Conservation (phyloP, 2,329 filamentous ascomycete genomes). For the Cercospora sp. region DNA sequence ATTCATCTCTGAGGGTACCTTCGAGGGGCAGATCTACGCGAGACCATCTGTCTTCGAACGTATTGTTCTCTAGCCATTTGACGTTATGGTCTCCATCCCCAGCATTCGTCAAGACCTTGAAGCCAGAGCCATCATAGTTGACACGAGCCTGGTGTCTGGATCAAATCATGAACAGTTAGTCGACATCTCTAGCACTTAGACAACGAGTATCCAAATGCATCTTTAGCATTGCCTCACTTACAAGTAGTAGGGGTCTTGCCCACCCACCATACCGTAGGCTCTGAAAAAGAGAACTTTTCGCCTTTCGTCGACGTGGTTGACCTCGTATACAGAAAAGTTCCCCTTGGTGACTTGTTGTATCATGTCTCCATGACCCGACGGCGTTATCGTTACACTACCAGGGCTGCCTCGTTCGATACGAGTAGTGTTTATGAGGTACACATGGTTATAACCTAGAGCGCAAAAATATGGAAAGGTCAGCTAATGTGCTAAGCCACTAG, state of each 20-base stretch:
- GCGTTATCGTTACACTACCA: not conserved
- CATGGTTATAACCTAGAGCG: not conserved
- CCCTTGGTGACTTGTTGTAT: conserved; percentile 13
- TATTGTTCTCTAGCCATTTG: not conserved
- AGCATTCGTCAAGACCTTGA: conserved; percentile 8
- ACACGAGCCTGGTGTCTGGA: not conserved
- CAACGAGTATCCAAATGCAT: not conserved
- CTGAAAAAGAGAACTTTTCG: not conserved
- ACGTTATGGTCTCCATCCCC: conserved; percentile 4
- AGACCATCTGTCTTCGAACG: conserved; percentile 9
- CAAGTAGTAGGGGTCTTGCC: conserved; percentile 10
- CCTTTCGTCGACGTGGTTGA: conserved; percentile 6
- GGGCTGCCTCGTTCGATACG: not conserved
- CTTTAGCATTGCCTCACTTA: not conserved
- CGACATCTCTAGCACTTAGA: not conserved
- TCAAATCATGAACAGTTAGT: not conserved
- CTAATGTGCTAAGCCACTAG: not conserved
- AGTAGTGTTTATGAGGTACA: conserved; percentile 14
- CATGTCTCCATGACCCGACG: not conserved
- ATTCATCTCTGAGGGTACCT: conserved; percentile 1
- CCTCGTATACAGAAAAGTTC: conserved; percentile 6
- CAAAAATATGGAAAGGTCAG: not conserved
- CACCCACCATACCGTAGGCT: conserved; percentile 3
- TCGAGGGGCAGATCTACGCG: not conserved
- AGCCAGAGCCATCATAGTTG: conserved; percentile 11